Evolutionary conservation across 768 basidiomycete genomes (phyloP), one percentile per base, ranked within the genome.

Genomic region (Podaxis sp.): DNA sequence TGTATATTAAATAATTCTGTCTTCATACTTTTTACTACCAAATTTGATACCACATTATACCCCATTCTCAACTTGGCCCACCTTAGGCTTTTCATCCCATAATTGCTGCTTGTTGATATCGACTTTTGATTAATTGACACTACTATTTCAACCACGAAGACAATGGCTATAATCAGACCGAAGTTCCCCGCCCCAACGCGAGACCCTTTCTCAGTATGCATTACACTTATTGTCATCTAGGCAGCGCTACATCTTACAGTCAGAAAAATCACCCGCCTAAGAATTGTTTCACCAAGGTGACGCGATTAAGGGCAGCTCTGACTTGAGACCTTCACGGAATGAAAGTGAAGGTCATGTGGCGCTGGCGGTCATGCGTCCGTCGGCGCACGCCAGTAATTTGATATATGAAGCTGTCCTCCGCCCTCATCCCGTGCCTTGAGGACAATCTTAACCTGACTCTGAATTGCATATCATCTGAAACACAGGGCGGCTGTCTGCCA

Each of bases 1-100:
- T 55, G 54, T 55, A 41, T n/a, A 55, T 38, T 55, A 55, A 33
- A 36, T 55, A 41, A 38, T 55, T 55, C 12, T 55, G 36, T 40
- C 22, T 50, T 55, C 38, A 40, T 25, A 19, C 33, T 12, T 55
- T 36, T 38, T 17, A 24, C 19, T 17, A 24, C n/a, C 36, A 36
- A 38, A 55, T 55, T 55, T 55, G 54, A 55, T 40, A 40, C 37
- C 54, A 55, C n/a, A 12, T 24, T 38, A 24, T 37, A 55, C 19
- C 54, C 8, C 54, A 40, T 22, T 33, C 0, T 8, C 49, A 27
- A 50, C 24, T 27, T 24, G 22, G 25, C 12, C 19, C 49, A 50
- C 25, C 25, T 50, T 50, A 50, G 19, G 12, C 49, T 22, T 50
- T 27, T 12, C 19, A 50, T 19, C 25, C 12, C 49, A 50, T 50